These are phyloP conservation scores for Curvularia sp. DNA, from an alignment of 2,329 filamentous ascomycete species.

Conservation along the genomic window DNA sequence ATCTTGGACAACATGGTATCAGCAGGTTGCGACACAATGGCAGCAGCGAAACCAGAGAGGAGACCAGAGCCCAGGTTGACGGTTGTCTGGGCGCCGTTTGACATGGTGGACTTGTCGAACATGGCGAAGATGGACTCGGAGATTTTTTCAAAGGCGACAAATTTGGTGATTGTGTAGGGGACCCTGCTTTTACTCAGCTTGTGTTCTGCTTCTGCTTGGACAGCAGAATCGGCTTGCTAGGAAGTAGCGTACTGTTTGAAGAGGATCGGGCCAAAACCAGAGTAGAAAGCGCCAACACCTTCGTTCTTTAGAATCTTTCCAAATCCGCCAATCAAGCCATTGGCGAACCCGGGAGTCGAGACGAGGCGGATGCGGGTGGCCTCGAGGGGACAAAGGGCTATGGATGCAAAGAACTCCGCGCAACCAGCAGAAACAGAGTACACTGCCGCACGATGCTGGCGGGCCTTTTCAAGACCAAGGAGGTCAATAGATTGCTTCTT, in stretches of 20 bases:
- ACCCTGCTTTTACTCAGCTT: constrained; percentile 62
- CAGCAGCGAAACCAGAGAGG: constrained; percentile 84
- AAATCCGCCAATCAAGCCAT: constrained; percentile 79
- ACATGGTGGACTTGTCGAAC: constrained; percentile 74
- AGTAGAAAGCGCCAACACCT: constrained; percentile 86
- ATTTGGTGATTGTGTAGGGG: constrained; percentile 94
- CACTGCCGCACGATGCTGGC: constrained; percentile 79
- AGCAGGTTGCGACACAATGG: constrained; percentile 85
- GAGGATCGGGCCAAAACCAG: constrained; percentile 73
- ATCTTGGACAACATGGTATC: constrained; percentile 95
- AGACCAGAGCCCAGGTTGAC: constrained; percentile 87
- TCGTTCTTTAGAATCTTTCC: constrained; percentile 82
- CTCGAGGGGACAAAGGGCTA: constrained; percentile 89
- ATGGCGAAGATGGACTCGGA: constrained; percentile 72
- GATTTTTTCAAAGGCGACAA: constrained; percentile 92
- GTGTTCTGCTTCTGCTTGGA: no score
- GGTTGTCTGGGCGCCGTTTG: constrained; percentile 73
- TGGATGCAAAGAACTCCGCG: constrained; percentile 73
- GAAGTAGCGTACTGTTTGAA: constrained; percentile 50
- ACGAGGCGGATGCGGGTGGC: constrained; percentile 93
- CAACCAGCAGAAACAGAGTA: constrained; percentile 71
- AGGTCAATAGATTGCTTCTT: constrained; percentile 87
- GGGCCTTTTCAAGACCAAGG: constrained; percentile 71
- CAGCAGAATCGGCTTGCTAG: not conserved
- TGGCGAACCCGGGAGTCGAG: constrained; percentile 83